A percentile compares a stretch with the other conserved stretches of the same genome.
Conservation (phyloP, 352 stramenopile genomes). For the Pythium plurisporium region DNA sequence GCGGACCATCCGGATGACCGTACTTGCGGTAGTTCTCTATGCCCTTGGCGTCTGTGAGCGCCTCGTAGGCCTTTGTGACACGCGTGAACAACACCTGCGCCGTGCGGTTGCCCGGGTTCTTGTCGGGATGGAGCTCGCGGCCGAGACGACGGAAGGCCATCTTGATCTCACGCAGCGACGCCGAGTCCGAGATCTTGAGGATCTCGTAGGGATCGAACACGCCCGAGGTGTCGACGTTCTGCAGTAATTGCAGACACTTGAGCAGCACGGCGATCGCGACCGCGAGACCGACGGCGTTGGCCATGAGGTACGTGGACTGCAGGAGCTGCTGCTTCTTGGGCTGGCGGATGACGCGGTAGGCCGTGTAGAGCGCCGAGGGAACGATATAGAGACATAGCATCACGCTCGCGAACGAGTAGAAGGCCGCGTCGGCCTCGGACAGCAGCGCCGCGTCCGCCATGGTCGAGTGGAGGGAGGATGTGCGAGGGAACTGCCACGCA, state of each 20-base stretch:
- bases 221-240: constrained; percentile 69
- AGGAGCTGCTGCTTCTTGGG: constrained; percentile 48
- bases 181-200: constrained; percentile 53
- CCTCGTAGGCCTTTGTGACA: constrained; percentile 84
- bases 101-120: constrained; percentile 57
- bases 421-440: constrained; percentile 69
- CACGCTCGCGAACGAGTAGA: constrained; percentile 80
- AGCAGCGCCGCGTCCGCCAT: constrained; percentile 25
- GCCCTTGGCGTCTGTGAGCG: constrained; percentile 60
- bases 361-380: constrained; percentile 47
- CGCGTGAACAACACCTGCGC: constrained; percentile 48
- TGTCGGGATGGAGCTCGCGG: constrained; percentile 73
- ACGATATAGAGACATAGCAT: constrained; percentile 81
- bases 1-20: constrained; percentile 72
- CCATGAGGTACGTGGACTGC: constrained; percentile 35
- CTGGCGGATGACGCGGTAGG: constrained; percentile 40
- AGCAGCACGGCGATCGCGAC: constrained; percentile 38
- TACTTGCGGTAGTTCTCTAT: constrained; percentile 82
- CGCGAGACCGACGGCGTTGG: constrained; percentile 48
- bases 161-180: constrained; percentile 58
- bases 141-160: constrained; percentile 71
- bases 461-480: not conserved
- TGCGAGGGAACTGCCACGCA: constrained; percentile 14
- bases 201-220: constrained; percentile 88
- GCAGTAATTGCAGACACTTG: constrained; percentile 52